Percentiles rank a stretch among this genome's conserved stretches.
phyloP scores from a whole-genome alignment of 306 rosid species.

The Cucumis hystrix region DNA sequence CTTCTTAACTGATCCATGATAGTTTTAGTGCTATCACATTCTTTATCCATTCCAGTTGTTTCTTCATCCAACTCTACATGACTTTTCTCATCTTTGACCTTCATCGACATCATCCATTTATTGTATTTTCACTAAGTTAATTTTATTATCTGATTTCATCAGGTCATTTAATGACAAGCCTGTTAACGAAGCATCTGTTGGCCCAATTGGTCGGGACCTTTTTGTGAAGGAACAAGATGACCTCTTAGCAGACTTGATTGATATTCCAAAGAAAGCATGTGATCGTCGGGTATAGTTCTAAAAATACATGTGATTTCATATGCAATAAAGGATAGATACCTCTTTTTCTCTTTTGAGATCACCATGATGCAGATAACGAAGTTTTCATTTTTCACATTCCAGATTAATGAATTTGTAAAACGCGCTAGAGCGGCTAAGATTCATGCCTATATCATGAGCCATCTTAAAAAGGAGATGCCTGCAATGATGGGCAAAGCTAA shows the following conservation, averaged over 20 bases:
- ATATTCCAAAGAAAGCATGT: conserved; percentile 82
- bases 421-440: conserved; percentile 39
- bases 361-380: background rate
- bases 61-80: background rate
- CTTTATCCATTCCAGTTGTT: background rate
- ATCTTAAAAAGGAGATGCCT: conserved; percentile 43
- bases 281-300: conserved; percentile 56
- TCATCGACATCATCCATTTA: background rate
- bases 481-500: conserved; percentile 38
- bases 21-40: background rate
- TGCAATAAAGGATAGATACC: background rate
- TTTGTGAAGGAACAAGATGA: conserved; percentile 79
- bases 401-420: conserved; percentile 41
- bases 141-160: background rate
- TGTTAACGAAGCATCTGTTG: conserved; percentile 34
- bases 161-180: conserved; percentile 85
- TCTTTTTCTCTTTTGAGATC: background rate
- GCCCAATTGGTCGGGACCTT: conserved; percentile 59
- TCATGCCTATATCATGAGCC: conserved; percentile 41
- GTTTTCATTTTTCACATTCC: background rate
- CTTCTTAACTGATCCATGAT: background rate
- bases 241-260: conserved; percentile 61
- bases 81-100: background rate
- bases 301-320: background rate
- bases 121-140: background rate